Percentiles rank a stretch among this genome's conserved stretches.
Evolutionary conservation across 768 basidiomycete genomes (phyloP).

Genomic region (Sutorius australiensis): DNA sequence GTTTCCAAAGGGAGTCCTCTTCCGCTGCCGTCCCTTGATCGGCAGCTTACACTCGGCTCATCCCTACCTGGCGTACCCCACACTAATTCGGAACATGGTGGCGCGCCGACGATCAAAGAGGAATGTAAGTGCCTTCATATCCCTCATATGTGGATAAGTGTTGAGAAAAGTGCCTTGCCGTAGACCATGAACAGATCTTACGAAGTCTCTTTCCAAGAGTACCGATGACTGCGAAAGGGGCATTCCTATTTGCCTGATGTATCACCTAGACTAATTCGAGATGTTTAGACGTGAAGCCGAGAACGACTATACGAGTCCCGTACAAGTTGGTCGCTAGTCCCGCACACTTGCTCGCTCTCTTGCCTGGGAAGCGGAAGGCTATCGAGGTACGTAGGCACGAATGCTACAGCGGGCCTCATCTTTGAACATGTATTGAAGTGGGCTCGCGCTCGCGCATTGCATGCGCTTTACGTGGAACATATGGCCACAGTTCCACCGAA

Average conservation of each 20-base stretch:
- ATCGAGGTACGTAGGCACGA: constrained; percentile 39
- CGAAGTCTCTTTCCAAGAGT: constrained; percentile 37
- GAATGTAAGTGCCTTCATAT: constrained; percentile 15
- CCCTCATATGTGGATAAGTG: background rate
- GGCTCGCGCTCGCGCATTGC: constrained; percentile 42
- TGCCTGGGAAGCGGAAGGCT: constrained; percentile 44
- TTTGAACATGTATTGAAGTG: constrained; percentile 32
- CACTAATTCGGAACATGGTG: background rate
- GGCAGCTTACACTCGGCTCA: constrained; percentile 5
- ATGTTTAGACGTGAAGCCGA: constrained; percentile 35
- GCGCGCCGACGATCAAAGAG: constrained; percentile 6
- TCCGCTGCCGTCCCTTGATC: constrained; percentile 29
- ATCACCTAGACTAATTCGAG: background rate
- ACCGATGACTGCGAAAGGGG: constrained; percentile 45
- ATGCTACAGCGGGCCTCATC: background rate
- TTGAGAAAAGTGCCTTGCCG: background rate
- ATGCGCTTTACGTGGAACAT: constrained; percentile 35
- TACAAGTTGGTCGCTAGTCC: constrained; percentile 38
- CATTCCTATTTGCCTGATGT: background rate
- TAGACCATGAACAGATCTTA: constrained; percentile 35
- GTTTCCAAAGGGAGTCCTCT: constrained; percentile 18
- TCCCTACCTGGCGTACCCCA: background rate
- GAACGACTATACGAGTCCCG: constrained; percentile 27
- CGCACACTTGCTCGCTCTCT: constrained; percentile 33
- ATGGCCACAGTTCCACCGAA: constrained; percentile 16